These are phyloP conservation scores for Isabelozyma pseudorhagii DNA, from an alignment of 805 yeast species.

Conservation along the genomic window DNA sequence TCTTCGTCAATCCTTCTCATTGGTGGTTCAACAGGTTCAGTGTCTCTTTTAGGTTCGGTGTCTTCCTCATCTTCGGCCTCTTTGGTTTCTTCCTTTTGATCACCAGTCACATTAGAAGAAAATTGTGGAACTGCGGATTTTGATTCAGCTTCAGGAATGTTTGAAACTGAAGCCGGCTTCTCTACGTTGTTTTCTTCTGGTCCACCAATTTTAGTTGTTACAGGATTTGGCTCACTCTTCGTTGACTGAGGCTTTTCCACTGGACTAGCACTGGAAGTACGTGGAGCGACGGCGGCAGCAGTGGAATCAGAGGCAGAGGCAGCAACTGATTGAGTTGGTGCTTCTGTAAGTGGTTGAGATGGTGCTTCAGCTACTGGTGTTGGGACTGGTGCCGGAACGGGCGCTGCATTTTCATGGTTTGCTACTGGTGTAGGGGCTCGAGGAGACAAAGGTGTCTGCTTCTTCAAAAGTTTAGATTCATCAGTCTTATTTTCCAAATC, in stretches of 20 bases:
- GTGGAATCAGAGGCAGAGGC: not conserved
- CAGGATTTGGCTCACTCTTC: conserved; percentile 2
- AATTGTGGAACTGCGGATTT: conserved; percentile 11
- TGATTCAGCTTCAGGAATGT: not conserved
- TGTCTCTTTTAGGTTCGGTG: conserved; percentile 20
- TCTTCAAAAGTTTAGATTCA: conserved; percentile 26
- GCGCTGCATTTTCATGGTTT: not conserved
- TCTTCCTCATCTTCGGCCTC: conserved; percentile 21
- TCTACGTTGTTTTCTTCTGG: conserved; percentile 1
- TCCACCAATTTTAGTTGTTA: conserved; percentile 3
- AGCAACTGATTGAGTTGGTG: not conserved
- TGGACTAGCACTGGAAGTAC: not conserved
- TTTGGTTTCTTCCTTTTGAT: conserved; percentile 8
- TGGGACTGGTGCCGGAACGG: conserved; percentile 4
- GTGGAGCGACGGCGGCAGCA: not conserved
- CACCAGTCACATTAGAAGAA: conserved; percentile 16
- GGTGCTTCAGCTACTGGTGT: conserved; percentile 6
- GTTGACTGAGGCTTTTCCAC: not conserved
- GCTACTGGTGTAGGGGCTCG: conserved; percentile 2
- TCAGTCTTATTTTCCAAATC: conserved; percentile 35
- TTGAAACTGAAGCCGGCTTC: conserved; percentile 1
- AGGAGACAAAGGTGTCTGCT: conserved; percentile 12
- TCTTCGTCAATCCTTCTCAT: conserved; percentile 45
- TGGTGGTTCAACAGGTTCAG: conserved; percentile 40
- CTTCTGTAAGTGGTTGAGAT: conserved; percentile 4